Conservation (phyloP, 129 eudicot genomes). For the Mikania micrantha region DNA sequence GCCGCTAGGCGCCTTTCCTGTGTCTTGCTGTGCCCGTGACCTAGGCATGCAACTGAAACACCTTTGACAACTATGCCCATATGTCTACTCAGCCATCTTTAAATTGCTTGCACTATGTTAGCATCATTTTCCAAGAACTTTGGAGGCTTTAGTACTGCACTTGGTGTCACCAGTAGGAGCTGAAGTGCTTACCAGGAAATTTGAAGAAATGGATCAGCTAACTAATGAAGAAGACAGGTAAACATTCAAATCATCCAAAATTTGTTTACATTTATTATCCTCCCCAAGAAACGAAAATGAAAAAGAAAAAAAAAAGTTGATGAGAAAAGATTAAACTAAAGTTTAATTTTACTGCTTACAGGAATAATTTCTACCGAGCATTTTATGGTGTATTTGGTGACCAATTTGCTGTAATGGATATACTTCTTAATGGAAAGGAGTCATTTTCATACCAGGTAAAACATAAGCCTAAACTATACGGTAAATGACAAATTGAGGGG, state of each 20-base stretch:
- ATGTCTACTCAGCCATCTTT: background rate
- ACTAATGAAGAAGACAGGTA: conserved; percentile 60
- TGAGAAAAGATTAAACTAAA: background rate
- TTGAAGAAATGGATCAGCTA: conserved; percentile 82
- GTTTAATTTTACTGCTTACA: conserved; percentile 25
- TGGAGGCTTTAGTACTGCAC: conserved; percentile 80
- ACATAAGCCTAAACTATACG: background rate
- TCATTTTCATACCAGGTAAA: conserved; percentile 78
- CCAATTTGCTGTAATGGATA: conserved; percentile 76
- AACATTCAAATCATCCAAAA: conserved; percentile 5
- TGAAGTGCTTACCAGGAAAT: conserved; percentile 88
- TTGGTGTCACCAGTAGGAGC: conserved; percentile 86
- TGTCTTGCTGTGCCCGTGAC: too few species aligned
- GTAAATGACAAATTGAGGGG: background rate
- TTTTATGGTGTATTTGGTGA: conserved; percentile 83
- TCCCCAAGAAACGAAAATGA: background rate
- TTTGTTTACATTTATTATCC: background rate
- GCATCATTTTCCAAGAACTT: conserved; percentile 91
- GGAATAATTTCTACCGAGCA: conserved; percentile 63
- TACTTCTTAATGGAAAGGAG: conserved; percentile 81
- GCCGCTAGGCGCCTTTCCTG: too few species aligned
- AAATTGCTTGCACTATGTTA: conserved; percentile 27
- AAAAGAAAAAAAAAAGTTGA: background rate
- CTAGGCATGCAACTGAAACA: too few species aligned
- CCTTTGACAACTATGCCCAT: too few species aligned